Base-by-base conservation (phyloP, 2,329 filamentous ascomycete genomes). In the Xylaria sp. region DNA sequence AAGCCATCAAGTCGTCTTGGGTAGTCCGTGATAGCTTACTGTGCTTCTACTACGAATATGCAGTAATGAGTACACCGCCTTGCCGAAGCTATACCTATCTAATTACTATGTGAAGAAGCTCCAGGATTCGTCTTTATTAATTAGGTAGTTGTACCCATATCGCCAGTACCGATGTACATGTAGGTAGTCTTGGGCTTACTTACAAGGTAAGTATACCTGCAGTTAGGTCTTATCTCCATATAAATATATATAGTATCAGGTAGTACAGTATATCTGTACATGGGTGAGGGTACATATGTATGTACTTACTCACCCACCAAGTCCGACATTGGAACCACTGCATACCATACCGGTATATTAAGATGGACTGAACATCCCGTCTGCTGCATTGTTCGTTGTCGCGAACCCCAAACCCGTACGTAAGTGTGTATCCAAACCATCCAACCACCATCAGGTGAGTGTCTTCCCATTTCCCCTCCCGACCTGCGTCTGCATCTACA, bases 381-480 rank as follows among this genome's bases (percentile, higher is more conserved):
- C 28, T 61, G 31, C 36, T 61, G 57, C 26, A 44, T 33, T 59
- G 38, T 46, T 31, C 26, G 38, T 33, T 59, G 40, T 46, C 48
- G 46, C 56, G 42, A 23, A 66, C 49, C 31, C 57, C 63, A 66
- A 61, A 23, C 15, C 38, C 4, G 15, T 33, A 33, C 33, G 33
- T 33, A 33, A 33, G 33, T 33, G 33, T 28, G 11, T 38, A 51
- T 53, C 49, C 49, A n/a, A 54, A 15, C 5, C 17, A 51, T 38
- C 64, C 59, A 65, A 65, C 63, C 46, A 59, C 57, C 63, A 66
- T 66, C 63, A 69, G 63, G 67, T 69, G 67, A 66, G 67, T 69
- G 26, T 63, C 53, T 60, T 59, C 13, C 59, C 54, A 65, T 33
- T 60, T 38, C 66, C 66, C 66, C 66, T 64, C 64, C 59, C 59